Evolutionary conservation across 2,329 filamentous ascomycete genomes (phyloP).

Genomic region (Chaetomium sp.): DNA sequence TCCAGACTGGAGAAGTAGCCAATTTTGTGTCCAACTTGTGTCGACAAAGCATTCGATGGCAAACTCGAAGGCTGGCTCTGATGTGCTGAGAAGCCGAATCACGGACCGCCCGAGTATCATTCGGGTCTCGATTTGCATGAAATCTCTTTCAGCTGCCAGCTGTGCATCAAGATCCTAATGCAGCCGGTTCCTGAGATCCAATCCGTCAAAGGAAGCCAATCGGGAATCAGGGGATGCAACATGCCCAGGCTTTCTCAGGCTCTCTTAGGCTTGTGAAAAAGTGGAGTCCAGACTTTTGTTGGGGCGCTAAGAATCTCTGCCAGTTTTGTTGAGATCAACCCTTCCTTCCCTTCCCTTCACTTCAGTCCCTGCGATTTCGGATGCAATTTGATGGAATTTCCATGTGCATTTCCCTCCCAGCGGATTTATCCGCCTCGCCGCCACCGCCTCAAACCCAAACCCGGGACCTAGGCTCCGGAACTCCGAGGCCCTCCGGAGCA

Average conservation of each 20-base stretch:
- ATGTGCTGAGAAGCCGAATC: neutral
- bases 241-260: neutral
- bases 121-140: neutral
- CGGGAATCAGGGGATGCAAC: neutral
- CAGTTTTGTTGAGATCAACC: conserved; percentile 24
- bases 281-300: conserved; percentile 15
- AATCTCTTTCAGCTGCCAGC: neutral
- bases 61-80: neutral
- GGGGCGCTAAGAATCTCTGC: conserved; percentile 19
- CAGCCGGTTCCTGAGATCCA: neutral
- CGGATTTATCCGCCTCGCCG: neutral
- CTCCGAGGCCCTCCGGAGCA: no score
- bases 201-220: conserved; percentile 1
- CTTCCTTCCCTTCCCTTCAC: neutral
- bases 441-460: neutral
- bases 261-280: conserved; percentile 5
- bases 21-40: neutral
- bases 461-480: neutral
- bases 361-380: conserved; percentile 3
- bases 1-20: neutral
- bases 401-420: conserved; percentile 2
- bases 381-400: neutral
- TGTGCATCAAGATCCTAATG: neutral
- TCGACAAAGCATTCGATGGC: neutral
- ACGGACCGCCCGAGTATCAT: neutral